These are phyloP conservation scores for Gnetum montanum DNA, from an alignment of 75 land plant genomes.

Conservation along the genomic window DNA sequence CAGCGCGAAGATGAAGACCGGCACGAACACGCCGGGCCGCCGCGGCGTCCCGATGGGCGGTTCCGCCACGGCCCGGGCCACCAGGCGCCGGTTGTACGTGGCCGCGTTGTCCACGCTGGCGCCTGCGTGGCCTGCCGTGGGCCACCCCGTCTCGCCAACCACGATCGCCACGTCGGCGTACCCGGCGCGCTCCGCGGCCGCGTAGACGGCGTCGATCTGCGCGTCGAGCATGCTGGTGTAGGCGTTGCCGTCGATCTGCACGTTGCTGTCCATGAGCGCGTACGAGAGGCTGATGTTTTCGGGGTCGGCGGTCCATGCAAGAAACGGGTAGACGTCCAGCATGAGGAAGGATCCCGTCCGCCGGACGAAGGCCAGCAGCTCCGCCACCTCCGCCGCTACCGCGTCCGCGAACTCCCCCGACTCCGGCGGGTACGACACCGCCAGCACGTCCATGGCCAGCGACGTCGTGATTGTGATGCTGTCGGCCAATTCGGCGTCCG, in stretches of 20 bases:
- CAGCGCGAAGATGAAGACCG: constrained; percentile 21
- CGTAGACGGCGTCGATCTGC: constrained; percentile 32
- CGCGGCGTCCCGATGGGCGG: constrained; percentile 17
- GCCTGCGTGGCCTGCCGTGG: constrained; percentile 27
- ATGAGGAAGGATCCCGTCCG: constrained; percentile 35
- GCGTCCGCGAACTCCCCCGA: constrained; percentile 27
- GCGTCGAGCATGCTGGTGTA: constrained; percentile 56
- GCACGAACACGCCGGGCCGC: constrained; percentile 17
- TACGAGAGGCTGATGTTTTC: constrained; percentile 29
- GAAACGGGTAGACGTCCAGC: constrained; percentile 56
- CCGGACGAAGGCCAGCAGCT: constrained; percentile 26
- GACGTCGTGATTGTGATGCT: constrained; percentile 34
- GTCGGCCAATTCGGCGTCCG: constrained; percentile 7
- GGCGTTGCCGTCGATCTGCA: constrained; percentile 3
- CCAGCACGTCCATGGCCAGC: constrained; percentile 22
- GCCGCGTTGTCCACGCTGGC: constrained; percentile 23
- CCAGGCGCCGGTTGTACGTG: constrained; percentile 33
- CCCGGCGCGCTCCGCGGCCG: constrained; percentile 44
- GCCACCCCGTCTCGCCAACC: constrained; percentile 76
- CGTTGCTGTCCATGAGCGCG: constrained; percentile 10
- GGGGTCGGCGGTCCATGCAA: constrained; percentile 25
- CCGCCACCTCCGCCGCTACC: constrained; percentile 7
- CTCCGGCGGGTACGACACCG: constrained; percentile 41
- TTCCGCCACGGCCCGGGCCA: constrained; percentile 9
- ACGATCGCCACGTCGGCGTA: constrained; percentile 20